Evolutionary conservation across 2,329 filamentous ascomycete species (phyloP).

Genomic region (Zymoseptoria pseudotritici): DNA sequence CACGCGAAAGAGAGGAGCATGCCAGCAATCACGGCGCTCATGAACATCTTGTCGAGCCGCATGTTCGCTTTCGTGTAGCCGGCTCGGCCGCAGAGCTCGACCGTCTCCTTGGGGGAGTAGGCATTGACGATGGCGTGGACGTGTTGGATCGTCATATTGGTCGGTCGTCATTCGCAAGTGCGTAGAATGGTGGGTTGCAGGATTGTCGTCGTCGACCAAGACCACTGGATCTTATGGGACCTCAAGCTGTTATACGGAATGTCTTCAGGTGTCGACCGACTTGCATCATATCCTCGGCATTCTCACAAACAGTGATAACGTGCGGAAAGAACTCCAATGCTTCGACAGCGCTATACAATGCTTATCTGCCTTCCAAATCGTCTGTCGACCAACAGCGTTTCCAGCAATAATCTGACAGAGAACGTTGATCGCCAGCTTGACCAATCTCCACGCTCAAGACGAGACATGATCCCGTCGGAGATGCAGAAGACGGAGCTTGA

Average conservation of each 20-base stretch:
- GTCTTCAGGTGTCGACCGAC: not conserved
- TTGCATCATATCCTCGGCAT: not conserved
- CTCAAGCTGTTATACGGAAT: not conserved
- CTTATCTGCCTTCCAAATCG: not conserved
- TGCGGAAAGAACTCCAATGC: not conserved
- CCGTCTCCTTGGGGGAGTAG: constrained; percentile 33
- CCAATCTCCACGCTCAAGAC: not conserved
- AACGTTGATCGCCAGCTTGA: not conserved
- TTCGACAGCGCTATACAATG: not conserved
- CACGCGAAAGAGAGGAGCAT: constrained; percentile 47
- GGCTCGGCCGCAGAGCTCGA: constrained; percentile 44
- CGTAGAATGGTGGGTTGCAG: not conserved
- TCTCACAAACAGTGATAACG: not conserved
- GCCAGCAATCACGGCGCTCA: constrained; percentile 46
- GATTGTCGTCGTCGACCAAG: not conserved
- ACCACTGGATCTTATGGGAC: not conserved
- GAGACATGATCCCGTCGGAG: not conserved
- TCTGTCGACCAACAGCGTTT: not conserved
- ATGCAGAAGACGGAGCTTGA: not conserved
- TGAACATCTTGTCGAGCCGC: constrained; percentile 47
- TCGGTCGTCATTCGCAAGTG: not conserved
- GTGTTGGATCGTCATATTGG: not conserved
- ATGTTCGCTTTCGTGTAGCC: constrained; percentile 47
- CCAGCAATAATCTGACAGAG: not conserved
- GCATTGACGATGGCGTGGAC: constrained; percentile 7